Conservation (phyloP, 2,329 filamentous ascomycete species). For the Alternaria triticina region DNA sequence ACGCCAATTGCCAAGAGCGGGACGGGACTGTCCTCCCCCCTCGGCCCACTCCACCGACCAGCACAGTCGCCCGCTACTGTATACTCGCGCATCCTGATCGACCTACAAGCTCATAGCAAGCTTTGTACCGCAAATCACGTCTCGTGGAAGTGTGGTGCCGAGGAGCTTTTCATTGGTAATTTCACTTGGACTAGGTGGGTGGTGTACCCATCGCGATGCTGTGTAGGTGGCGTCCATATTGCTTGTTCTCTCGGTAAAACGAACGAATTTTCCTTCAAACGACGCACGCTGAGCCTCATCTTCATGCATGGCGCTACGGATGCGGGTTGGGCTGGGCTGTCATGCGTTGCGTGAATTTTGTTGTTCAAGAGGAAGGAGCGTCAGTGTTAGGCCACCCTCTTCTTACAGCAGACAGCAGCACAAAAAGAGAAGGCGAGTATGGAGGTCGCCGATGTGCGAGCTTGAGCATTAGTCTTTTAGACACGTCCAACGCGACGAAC, state of each 20-base stretch:
- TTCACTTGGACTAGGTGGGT: not conserved
- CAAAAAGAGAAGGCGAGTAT: not conserved
- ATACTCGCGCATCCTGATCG: not conserved
- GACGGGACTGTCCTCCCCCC: not conserved
- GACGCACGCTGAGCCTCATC: conserved; percentile 20
- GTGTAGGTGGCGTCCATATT: conserved; percentile 9
- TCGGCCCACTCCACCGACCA: not conserved
- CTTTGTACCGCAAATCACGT: not conserved
- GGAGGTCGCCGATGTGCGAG: conserved; percentile 16
- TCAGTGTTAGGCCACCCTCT: not conserved
- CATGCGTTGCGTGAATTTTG: conserved; percentile 1
- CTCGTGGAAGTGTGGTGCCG: not conserved
- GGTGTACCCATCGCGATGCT: not conserved
- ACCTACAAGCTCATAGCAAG: not conserved
- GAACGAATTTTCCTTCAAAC: not conserved
- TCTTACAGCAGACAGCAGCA: not conserved
- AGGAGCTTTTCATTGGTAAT: not conserved
- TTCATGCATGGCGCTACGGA: conserved; percentile 12
- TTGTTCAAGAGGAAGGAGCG: not conserved
- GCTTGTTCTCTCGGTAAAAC: conserved; percentile 20
- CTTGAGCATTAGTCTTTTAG: not conserved
- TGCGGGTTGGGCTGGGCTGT: not conserved
- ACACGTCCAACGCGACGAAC: not conserved
- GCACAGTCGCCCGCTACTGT: not conserved
- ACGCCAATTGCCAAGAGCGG: not conserved